Conservation (phyloP, 768 basidiomycete genomes). For the Lyophyllum shimeji region DNA sequence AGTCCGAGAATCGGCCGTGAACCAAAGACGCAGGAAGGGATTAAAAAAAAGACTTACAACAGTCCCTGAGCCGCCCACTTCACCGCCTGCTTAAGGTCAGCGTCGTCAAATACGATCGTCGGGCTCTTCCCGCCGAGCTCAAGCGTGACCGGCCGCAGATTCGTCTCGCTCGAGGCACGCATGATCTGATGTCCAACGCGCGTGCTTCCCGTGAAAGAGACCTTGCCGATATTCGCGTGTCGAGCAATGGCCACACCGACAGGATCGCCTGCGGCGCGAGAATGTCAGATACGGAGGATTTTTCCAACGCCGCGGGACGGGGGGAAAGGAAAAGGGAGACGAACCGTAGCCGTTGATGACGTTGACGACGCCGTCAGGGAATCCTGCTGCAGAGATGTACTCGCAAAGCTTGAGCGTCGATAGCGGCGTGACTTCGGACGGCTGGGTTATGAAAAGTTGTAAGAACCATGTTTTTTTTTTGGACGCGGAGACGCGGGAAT, state of each 20-base stretch:
- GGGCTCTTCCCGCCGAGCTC: slow-evolving; percentile 76
- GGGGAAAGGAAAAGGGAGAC: too few relatives aligned
- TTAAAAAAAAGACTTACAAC: slow-evolving; percentile 44
- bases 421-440: too few relatives aligned
- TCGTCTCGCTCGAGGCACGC: slow-evolving; percentile 70
- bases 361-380: too few relatives aligned
- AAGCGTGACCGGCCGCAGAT: slow-evolving; percentile 75
- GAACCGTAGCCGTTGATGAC: too few relatives aligned
- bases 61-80: slow-evolving; percentile 67
- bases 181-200: slow-evolving; percentile 71
- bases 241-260: slow-evolving; percentile 70
- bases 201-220: slow-evolving; percentile 55
- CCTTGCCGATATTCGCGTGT: slow-evolving; percentile 71
- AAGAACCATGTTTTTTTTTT: too few relatives aligned
- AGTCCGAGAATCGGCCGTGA: neutral
- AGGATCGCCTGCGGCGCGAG: slow-evolving; percentile 11
- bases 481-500: too few relatives aligned
- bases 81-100: slow-evolving; percentile 63
- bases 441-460: too few relatives aligned
- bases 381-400: too few relatives aligned
- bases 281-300: too few relatives aligned
- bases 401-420: too few relatives aligned
- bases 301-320: too few relatives aligned
- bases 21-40: neutral
- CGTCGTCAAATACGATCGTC: slow-evolving; percentile 64